phyloP scores from a whole-genome alignment of 2,329 filamentous ascomycete species.

The Nemania bipapillata region DNA sequence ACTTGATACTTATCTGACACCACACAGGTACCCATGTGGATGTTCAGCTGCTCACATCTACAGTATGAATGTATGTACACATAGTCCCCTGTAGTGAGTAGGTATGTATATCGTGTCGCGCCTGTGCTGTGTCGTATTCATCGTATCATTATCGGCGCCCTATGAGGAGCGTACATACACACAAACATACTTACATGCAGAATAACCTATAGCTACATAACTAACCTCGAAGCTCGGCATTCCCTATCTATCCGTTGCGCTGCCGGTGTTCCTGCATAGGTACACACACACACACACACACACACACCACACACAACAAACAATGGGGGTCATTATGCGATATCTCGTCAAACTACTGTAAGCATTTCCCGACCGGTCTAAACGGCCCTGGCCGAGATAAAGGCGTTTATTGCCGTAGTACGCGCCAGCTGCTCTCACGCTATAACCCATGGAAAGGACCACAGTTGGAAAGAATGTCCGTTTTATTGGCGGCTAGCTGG shows the following conservation, averaged over 20 bases:
- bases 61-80: neutral
- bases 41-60: constrained; percentile 25
- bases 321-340: constrained; percentile 3
- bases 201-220: too few species aligned
- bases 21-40: neutral
- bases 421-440: neutral
- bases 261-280: constrained; percentile 17
- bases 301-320: too few species aligned
- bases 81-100: too few species aligned
- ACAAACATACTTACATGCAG: too few species aligned
- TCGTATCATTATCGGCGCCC: neutral
- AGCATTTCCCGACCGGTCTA: neutral
- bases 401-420: neutral
- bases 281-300: too few species aligned
- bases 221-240: constrained; percentile 11
- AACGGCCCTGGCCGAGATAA: neutral
- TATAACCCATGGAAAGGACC: neutral
- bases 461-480: neutral
- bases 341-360: constrained; percentile 1
- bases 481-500: neutral
- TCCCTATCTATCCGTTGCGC: constrained; percentile 20
- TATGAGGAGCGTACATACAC: neutral
- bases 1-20: neutral
- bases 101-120: too few species aligned
- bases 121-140: neutral